Conservation (phyloP, 2,329 filamentous ascomycete genomes). For the Nigrospora sphaerica region DNA sequence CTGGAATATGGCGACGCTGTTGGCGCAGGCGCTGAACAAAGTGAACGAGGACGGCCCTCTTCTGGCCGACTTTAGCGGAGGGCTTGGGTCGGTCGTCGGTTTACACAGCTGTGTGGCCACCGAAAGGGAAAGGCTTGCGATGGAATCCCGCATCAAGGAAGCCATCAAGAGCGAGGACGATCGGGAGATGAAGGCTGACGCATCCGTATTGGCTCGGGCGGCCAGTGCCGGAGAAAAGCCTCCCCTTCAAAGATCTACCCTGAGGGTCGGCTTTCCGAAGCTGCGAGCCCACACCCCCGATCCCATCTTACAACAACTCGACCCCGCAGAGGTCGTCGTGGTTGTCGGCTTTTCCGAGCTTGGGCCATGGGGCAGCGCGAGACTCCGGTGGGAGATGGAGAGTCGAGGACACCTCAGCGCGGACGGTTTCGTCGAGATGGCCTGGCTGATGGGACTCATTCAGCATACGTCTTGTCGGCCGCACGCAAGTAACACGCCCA, state of each 20-base stretch:
- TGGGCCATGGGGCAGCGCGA: conserved; percentile 95
- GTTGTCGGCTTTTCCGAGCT: conserved; percentile 95
- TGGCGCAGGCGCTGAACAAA: conserved; percentile 88
- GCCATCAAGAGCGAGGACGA: no score
- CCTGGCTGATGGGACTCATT: conserved; percentile 99
- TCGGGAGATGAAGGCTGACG: no score
- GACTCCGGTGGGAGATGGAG: conserved; percentile 99
- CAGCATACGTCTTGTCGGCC: conserved; percentile 55
- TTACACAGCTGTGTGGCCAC: no score
- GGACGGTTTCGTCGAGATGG: conserved; percentile 97
- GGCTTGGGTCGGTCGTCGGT: conserved; percentile 45
- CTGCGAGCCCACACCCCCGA: conserved; percentile 79
- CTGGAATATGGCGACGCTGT: conserved; percentile 92
- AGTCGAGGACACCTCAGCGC: conserved; percentile 92
- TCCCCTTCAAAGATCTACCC: conserved; percentile 37
- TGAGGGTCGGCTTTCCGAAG: conserved; percentile 87
- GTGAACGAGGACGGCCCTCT: conserved; percentile 92
- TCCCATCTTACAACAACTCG: conserved; percentile 69
- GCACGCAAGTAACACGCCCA: conserved; percentile 69
- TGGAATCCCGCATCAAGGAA: no score
- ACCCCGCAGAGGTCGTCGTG: conserved; percentile 94
- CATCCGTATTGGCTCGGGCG: no score
- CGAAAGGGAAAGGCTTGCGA: no score
- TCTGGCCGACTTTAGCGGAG: conserved; percentile 94
- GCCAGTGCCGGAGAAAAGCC: no score